Percentiles rank a stretch among this genome's conserved stretches.
Conservation (phyloP, 805 yeast species). For the Priceomyces castillae region DNA sequence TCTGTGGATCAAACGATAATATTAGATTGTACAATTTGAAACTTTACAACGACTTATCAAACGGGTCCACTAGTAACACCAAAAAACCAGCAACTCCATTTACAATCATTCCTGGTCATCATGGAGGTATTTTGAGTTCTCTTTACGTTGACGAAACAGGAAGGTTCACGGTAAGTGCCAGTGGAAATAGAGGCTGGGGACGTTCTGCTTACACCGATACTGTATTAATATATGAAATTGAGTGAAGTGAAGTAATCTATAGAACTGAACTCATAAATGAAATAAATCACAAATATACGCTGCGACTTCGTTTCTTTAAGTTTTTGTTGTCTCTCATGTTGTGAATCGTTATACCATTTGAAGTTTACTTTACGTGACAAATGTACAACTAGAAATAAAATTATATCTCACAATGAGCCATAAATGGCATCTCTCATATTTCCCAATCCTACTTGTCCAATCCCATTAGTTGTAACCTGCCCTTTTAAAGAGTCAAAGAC, state of each 20-base stretch:
- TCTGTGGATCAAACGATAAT: slow-evolving; percentile 90
- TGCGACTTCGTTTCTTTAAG: too few relatives aligned
- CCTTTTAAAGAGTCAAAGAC: slow-evolving; percentile 13
- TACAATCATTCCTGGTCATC: slow-evolving; percentile 92
- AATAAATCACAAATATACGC: slow-evolving; percentile 1
- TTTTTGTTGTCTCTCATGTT: too few relatives aligned
- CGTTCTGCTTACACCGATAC: slow-evolving; percentile 76
- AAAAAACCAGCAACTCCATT: slow-evolving; percentile 63
- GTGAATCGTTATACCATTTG: background rate
- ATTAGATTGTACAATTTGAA: slow-evolving; percentile 79
- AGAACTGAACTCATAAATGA: slow-evolving; percentile 5
- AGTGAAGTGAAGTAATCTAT: slow-evolving; percentile 17
- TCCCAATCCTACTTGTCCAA: slow-evolving; percentile 36
- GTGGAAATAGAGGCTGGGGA: slow-evolving; percentile 94
- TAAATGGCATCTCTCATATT: slow-evolving; percentile 27
- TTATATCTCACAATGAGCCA: slow-evolving; percentile 12
- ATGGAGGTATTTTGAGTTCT: slow-evolving; percentile 82
- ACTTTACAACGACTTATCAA: slow-evolving; percentile 34
- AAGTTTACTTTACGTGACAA: too few relatives aligned
- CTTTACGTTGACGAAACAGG: slow-evolving; percentile 84
- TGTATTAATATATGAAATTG: slow-evolving; percentile 79
- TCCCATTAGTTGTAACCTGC: slow-evolving; percentile 15
- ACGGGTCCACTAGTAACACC: slow-evolving; percentile 23
- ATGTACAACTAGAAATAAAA: background rate
- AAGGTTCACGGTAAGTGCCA: slow-evolving; percentile 81